Base-by-base conservation (phyloP, 192 early-diverging fungal genomes). In the Coemansia sp. region DNA sequence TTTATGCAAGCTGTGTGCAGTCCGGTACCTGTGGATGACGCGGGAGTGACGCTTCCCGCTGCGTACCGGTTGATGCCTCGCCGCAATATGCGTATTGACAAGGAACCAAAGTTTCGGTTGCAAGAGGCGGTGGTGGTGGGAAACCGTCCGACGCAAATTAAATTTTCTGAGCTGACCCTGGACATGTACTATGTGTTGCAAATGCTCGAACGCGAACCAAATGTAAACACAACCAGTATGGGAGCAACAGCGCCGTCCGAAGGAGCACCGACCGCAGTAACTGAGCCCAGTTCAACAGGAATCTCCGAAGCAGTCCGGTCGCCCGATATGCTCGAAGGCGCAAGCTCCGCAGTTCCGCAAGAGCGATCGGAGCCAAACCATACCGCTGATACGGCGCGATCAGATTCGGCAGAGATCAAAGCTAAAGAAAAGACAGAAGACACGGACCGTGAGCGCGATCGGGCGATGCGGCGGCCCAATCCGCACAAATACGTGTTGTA, bases 181-280 rank as follows among this genome's bases (percentile, higher is more conserved):
- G 97, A 99, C 63, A 94, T 98, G 93, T 96, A 94, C 78, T 89
- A 94, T 38, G 91, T 99, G 67, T 72, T 96, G 24, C 96, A 98
- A 67, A 89, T 92, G 32, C 85, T 99, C n/a, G 97, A 83, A 62
- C 72, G 79, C 52, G 70, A 82, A 61, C 70, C 76, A 25, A 76
- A 60, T 43, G 35, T 52, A 4, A 21, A 12, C n/a, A 17, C 45
- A 7, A 35, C 58, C 22, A 62, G 41, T 4, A 56, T 25, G 7
- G 38, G 21, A 19, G 17, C 56, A 19, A 39, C 59, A 3, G 57
- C 55, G 11, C 37, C 32, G 7, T 24, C 60, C 2, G 53, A 65
- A 7, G 12, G 57, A 1, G 32, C 57, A 5, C 48, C 72, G n/a
- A 58, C 56, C 5, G 41, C 65, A 8, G 56, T 51, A 14, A 43